Percentiles rank a stretch among this genome's conserved stretches.
phyloP scores from a whole-genome alignment of 192 early-diverging fungal species.

The Phlyctochytrium arcticum region DNA sequence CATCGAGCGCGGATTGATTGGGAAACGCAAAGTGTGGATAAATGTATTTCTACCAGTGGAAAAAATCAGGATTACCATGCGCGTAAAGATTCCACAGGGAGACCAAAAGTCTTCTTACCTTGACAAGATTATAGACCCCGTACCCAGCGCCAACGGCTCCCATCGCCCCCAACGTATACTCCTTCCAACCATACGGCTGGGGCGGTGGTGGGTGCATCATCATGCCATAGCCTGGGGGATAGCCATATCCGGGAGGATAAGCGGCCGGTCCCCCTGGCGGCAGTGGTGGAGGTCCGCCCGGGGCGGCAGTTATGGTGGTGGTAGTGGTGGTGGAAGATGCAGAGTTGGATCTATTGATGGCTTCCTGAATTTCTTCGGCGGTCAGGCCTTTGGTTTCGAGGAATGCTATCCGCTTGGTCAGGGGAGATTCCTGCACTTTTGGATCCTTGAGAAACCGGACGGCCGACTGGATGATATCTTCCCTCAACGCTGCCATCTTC shows the following conservation, averaged over 20 bases:
- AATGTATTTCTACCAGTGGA: no score
- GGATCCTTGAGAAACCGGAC: slow-evolving; percentile 91
- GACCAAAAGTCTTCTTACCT: slow-evolving; percentile 48
- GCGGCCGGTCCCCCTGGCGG: slow-evolving; percentile 5
- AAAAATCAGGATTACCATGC: slow-evolving; percentile 3
- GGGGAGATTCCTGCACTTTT: slow-evolving; percentile 80
- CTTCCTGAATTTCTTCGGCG: slow-evolving; percentile 86
- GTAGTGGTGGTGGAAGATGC: not conserved
- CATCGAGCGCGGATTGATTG: slow-evolving; percentile 4
- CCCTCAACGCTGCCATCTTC: slow-evolving; percentile 5
- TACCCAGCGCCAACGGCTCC: slow-evolving; percentile 86
- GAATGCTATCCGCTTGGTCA: slow-evolving; percentile 93
- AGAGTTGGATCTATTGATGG: slow-evolving; percentile 28
- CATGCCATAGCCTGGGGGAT: not conserved
- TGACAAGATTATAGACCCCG: slow-evolving; percentile 68
- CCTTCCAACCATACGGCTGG: slow-evolving; percentile 79
- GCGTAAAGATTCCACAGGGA: not conserved
- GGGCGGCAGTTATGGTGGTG: not conserved
- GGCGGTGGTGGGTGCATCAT: slow-evolving; percentile 7
- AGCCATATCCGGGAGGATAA: not conserved
- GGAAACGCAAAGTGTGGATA: slow-evolving; percentile 27
- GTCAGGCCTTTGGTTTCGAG: slow-evolving; percentile 94
- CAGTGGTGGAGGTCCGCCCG: not conserved
- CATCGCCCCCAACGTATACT: slow-evolving; percentile 84
- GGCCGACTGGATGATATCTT: slow-evolving; percentile 49